Evolutionary conservation across 129 eudicot species (phyloP).

Genomic region (Erigeron canadensis): DNA sequence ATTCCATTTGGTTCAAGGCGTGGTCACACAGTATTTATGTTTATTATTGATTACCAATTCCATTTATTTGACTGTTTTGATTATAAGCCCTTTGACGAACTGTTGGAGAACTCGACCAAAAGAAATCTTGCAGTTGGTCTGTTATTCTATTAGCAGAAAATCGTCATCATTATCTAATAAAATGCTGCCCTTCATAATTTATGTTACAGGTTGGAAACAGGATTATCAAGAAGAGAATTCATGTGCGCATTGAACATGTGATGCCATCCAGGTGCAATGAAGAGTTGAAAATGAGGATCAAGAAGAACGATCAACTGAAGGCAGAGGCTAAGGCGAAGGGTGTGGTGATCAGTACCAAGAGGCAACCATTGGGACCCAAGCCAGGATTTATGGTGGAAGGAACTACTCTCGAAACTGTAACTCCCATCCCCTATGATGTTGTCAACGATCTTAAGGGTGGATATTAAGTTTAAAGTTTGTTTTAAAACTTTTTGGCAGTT

Average conservation of each 20-base stretch:
- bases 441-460: conserved; percentile 98
- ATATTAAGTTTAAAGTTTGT: conserved; percentile 40
- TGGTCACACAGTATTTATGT: too few relatives aligned
- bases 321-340: conserved; percentile 85
- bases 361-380: conserved; percentile 86
- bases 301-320: conserved; percentile 74
- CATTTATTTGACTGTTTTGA: too few relatives aligned
- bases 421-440: conserved; percentile 93
- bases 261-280: conserved; percentile 86
- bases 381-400: conserved; percentile 95
- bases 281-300: conserved; percentile 63
- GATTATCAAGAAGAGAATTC: conserved; percentile 83
- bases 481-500: conserved; percentile 7
- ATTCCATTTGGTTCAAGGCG: too few relatives aligned
- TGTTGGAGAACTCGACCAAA: background rate
- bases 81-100: too few relatives aligned
- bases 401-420: conserved; percentile 77
- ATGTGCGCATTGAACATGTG: conserved; percentile 87
- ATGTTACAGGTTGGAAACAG: conserved; percentile 64
- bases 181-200: background rate
- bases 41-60: too few relatives aligned
- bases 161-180: background rate
- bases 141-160: background rate
- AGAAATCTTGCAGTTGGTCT: background rate
- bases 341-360: conserved; percentile 71